Percentiles rank a stretch among this genome's conserved stretches.
These are phyloP conservation scores for Aspergillus sp. DNA, from an alignment of 2,329 filamentous ascomycete genomes.

Conservation along the genomic window DNA sequence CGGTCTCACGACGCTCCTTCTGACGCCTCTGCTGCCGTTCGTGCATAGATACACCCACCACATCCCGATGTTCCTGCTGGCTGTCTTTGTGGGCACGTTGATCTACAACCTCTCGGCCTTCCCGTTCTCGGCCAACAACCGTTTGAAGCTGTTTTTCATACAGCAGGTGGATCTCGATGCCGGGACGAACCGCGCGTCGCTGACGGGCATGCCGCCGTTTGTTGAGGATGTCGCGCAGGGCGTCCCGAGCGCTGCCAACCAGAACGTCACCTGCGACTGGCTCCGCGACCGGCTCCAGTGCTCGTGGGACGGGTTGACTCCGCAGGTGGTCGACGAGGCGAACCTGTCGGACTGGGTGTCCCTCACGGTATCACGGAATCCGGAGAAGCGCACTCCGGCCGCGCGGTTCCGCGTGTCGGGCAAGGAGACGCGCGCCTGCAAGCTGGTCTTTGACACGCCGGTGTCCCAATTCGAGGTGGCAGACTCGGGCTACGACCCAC, in stretches of 20 bases:
- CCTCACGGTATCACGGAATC: constrained; percentile 57
- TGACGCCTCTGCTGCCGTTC: constrained; percentile 78
- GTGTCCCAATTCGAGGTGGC: constrained; percentile 65
- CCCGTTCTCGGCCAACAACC: constrained; percentile 76
- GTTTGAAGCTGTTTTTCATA: constrained; percentile 84
- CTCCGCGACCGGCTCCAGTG: constrained; percentile 57
- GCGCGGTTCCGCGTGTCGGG: constrained; percentile 68
- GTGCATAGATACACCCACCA: constrained; percentile 84
- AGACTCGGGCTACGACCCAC: constrained; percentile 59
- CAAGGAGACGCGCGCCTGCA: constrained; percentile 75
- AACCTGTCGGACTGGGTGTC: constrained; percentile 62
- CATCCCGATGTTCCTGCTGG: constrained; percentile 71
- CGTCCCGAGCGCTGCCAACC: constrained; percentile 69
- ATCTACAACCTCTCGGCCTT: constrained; percentile 86
- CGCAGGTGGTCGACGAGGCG: constrained; percentile 58
- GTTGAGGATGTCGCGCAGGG: constrained; percentile 64
- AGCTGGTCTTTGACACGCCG: constrained; percentile 67
- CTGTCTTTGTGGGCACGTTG: constrained; percentile 71
- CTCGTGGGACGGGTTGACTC: constrained; percentile 67
- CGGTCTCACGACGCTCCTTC: constrained; percentile 65
- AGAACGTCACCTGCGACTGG: constrained; percentile 55
- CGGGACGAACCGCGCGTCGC: constrained; percentile 66
- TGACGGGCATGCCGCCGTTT: constrained; percentile 68
- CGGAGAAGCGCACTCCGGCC: constrained; percentile 35
- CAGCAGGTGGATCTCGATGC: constrained; percentile 77